A percentile compares a stretch with the other conserved stretches of the same genome.
phyloP scores from a whole-genome alignment of 2,329 filamentous ascomycete genomes.

The Beauveria rudraprayagi region DNA sequence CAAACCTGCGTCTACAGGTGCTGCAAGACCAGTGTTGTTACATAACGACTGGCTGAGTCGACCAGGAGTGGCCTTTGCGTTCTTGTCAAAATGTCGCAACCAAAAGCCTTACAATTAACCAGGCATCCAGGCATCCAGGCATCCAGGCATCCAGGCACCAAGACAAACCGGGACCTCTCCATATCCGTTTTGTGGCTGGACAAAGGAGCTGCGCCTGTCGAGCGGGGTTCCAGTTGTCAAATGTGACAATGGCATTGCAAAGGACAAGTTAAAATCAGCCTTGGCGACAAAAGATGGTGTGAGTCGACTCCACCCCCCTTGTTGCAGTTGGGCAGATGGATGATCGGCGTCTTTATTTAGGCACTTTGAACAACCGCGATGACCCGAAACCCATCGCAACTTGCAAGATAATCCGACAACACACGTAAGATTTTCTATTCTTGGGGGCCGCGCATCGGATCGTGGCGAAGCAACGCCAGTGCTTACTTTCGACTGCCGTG shows the following conservation, averaged over 20 bases:
- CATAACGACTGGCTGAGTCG: too few species aligned
- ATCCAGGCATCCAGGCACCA: background rate
- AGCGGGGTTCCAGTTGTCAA: background rate
- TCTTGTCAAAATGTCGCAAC: background rate
- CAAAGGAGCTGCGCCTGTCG: background rate
- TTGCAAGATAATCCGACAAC: background rate
- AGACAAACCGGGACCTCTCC: background rate
- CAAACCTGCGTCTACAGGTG: too few species aligned
- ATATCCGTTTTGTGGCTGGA: background rate
- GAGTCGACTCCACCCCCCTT: background rate
- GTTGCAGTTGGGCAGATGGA: background rate
- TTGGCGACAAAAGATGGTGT: background rate
- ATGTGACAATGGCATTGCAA: background rate
- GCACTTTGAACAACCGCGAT: background rate
- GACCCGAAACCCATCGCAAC: background rate
- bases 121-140: background rate
- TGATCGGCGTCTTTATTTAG: background rate
- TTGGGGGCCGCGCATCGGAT: background rate
- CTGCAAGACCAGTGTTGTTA: too few species aligned
- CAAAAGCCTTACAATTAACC: background rate
- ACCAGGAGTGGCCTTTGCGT: background rate
- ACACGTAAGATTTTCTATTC: conserved; percentile 9
- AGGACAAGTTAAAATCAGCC: background rate
- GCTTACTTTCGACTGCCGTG: background rate
- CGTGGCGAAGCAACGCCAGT: background rate